phyloP scores from a whole-genome alignment of 1,284 basidiomycete species.

The Coniferiporia weirii region DNA sequence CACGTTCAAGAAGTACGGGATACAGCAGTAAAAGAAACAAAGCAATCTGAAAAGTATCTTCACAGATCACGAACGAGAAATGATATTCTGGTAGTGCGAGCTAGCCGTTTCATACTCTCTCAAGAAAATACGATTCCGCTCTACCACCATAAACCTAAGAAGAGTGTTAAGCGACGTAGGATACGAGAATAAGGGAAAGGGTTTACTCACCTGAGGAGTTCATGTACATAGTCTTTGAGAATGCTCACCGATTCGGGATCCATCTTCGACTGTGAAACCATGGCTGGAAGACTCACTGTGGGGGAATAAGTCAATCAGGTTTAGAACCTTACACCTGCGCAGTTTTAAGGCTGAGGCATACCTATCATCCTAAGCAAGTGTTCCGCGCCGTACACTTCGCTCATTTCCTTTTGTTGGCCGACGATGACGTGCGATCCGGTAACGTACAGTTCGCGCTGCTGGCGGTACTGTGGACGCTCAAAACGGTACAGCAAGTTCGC shows the following conservation, averaged over 20 bases:
- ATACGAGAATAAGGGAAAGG: neutral
- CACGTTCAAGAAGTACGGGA: neutral
- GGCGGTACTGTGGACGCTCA: conserved; percentile 88
- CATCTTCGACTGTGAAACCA: conserved; percentile 89
- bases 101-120: conserved; percentile 69
- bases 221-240: conserved; percentile 86
- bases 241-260: conserved; percentile 82
- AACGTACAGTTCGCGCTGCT: conserved; percentile 73
- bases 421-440: conserved; percentile 64
- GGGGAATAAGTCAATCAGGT: conserved; percentile 32
- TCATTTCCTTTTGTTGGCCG: conserved; percentile 81
- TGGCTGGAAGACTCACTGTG: conserved; percentile 66
- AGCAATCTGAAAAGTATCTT: neutral
- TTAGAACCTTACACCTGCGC: neutral
- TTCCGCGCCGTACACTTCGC: conserved; percentile 90
- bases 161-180: conserved; percentile 8
- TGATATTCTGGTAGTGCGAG: conserved; percentile 67
- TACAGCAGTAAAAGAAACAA: neutral
- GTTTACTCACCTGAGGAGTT: conserved; percentile 73
- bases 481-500: conserved; percentile 92
- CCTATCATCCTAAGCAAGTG: conserved; percentile 91
- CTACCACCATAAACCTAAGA: conserved; percentile 60
- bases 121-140: conserved; percentile 64
- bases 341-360: conserved; percentile 34
- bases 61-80: neutral